Evolutionary conservation across 805 yeast genomes (phyloP).

Genomic region (Saccharomycopsis lassenensis): DNA sequence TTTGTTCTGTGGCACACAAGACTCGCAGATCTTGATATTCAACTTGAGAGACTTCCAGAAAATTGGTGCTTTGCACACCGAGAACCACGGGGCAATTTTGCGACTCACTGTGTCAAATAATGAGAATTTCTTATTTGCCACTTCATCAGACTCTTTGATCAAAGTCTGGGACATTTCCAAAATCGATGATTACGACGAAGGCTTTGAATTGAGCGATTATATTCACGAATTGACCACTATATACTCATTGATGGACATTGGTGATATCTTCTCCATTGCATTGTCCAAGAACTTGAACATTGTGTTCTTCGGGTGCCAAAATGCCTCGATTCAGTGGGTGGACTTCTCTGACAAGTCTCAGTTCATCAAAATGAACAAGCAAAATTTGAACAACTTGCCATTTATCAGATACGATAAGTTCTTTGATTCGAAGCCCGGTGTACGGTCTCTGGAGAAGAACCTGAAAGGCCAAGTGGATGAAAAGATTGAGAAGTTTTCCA

Average conservation of each 20-base stretch:
- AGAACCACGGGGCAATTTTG: slow-evolving; percentile 67
- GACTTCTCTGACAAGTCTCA: slow-evolving; percentile 24
- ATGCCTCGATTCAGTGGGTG: slow-evolving; percentile 77
- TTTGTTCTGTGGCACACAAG: slow-evolving; percentile 85
- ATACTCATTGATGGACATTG: slow-evolving; percentile 79
- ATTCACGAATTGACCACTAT: slow-evolving; percentile 52
- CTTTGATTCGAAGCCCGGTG: slow-evolving; percentile 76
- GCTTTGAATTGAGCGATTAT: slow-evolving; percentile 15
- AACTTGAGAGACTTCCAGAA: slow-evolving; percentile 53
- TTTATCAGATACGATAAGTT: slow-evolving; percentile 69
- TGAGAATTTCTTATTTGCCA: slow-evolving; percentile 61
- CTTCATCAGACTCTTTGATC: slow-evolving; percentile 82
- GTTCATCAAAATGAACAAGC: slow-evolving; percentile 19
- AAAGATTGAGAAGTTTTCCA: slow-evolving; percentile 14
- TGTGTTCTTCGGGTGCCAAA: slow-evolving; percentile 82
- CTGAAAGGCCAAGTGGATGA: slow-evolving; percentile 18
- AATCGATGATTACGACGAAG: too few species aligned
- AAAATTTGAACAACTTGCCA: slow-evolving; percentile 34
- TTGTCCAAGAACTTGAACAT: slow-evolving; percentile 53
- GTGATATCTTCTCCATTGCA: slow-evolving; percentile 80
- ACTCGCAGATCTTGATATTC: slow-evolving; percentile 62
- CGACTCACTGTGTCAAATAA: slow-evolving; percentile 37
- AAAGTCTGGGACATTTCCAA: slow-evolving; percentile 67
- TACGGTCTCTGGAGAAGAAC: slow-evolving; percentile 43
- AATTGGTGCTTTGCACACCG: slow-evolving; percentile 38